Evolutionary conservation across 306 rosid species (phyloP), one percentile per base, ranked within the genome.

Genomic region (Pterocarpus santalinus): DNA sequence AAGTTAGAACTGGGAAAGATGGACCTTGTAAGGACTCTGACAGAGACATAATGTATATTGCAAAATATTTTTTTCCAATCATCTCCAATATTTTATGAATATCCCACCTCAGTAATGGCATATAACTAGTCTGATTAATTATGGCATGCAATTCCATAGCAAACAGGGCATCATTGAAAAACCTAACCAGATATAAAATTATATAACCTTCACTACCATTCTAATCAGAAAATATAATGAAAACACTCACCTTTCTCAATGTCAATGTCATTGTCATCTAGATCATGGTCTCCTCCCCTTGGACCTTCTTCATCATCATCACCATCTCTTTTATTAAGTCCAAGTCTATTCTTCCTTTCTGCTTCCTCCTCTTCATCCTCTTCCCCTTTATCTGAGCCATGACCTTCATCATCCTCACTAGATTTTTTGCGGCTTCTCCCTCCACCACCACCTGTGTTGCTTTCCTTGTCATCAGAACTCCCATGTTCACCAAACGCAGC

Each of bases 361-460:
- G 81, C 84, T 87, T 95, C 97, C 61, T 95, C 97, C 0, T 93
- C 99, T 76, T 91, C 99, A 81, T 92, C 97, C 84, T 91, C 99
- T 53, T 93, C 99, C 69, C 95, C 97, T 86, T 58, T 92, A 87
- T 93, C 99, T n/a, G 99, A 95, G 74, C 22, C 91, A 74, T 85
- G 87, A 72, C 92, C 97, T 83, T 91, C 98, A 51, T 90, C 97
- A 41, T 92, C 92, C 57, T 88, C 88, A 47, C 87, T 88, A 17
- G 86, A 12, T 72, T 89, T 89, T 76, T 69, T 95, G 5, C 89
- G 92, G 65, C 90, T 90, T 73, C 77, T 88, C 65, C 94, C 95
- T 65, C 92, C 84, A 78, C 80, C 82, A 61, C 89, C 89, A 77
- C 85, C 85, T 16, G 76, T 74, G 77, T 73, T 87, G 83, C 69